Conservation (phyloP, 2,329 filamentous ascomycete species). For the Curvularia sp. region DNA sequence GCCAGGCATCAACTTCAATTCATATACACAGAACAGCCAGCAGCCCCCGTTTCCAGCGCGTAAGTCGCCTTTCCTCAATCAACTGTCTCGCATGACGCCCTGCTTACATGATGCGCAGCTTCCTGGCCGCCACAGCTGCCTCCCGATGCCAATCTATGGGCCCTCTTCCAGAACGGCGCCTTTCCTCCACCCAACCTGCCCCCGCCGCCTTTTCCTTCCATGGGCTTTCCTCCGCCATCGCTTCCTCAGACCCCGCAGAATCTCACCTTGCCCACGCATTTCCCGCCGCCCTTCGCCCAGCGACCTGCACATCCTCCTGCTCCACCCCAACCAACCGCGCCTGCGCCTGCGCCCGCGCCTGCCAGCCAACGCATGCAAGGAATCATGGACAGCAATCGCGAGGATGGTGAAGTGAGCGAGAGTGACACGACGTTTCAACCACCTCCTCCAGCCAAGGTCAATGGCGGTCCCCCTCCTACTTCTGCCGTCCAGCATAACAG, state of each 20-base stretch:
- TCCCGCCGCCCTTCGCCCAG: slow-evolving; percentile 21
- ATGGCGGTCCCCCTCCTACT: slow-evolving; percentile 39
- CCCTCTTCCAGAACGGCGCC: slow-evolving; percentile 37
- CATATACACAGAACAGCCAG: slow-evolving; percentile 36
- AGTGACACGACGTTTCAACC: slow-evolving; percentile 26
- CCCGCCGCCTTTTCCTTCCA: slow-evolving; percentile 18
- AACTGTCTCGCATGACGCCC: background rate
- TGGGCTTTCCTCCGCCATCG: slow-evolving; percentile 34
- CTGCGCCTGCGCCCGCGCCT: slow-evolving; percentile 11
- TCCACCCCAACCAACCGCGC: background rate
- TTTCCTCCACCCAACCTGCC: slow-evolving; percentile 39
- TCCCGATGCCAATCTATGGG: slow-evolving; percentile 43
- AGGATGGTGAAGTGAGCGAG: slow-evolving; percentile 84
- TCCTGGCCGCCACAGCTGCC: slow-evolving; percentile 35
- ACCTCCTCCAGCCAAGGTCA: slow-evolving; percentile 20
- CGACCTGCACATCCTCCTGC: slow-evolving; percentile 16
- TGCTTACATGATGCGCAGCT: slow-evolving; percentile 19
- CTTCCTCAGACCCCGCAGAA: slow-evolving; percentile 31
- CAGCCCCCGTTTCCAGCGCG: slow-evolving; percentile 30
- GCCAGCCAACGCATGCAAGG: slow-evolving; percentile 39
- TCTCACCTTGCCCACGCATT: slow-evolving; percentile 24
- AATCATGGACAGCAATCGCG: slow-evolving; percentile 57
- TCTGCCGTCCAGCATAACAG: slow-evolving; percentile 13
- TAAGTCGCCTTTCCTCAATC: slow-evolving; percentile 11
- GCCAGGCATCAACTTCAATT: slow-evolving; percentile 35